phyloP scores from a whole-genome alignment of 306 rosid genomes.

The Gleditsia sinensis region DNA sequence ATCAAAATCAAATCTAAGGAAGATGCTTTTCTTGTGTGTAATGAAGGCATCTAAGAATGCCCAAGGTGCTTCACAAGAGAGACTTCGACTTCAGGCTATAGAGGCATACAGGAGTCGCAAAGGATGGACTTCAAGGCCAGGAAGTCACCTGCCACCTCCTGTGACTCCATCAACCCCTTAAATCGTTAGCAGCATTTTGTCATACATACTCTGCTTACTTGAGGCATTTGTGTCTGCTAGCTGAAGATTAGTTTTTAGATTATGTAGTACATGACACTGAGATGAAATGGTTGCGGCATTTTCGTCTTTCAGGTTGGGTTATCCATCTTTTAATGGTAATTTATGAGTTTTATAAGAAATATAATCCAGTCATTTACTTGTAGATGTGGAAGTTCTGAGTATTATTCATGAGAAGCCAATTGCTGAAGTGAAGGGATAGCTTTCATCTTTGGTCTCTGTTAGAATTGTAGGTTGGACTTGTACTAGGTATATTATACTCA shows the following conservation, averaged over 20 bases:
- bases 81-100: conserved; percentile 78
- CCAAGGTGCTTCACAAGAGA: conserved; percentile 78
- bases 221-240: background rate
- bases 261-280: background rate
- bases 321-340: conserved; percentile 18
- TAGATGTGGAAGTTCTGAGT: background rate
- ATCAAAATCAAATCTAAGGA: conserved; percentile 1
- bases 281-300: conserved; percentile 6
- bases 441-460: background rate
- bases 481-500: too few species aligned
- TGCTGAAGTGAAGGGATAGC: background rate
- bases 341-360: background rate
- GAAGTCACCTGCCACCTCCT: conserved; percentile 57
- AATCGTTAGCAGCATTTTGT: conserved; percentile 16
- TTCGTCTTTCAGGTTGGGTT: conserved; percentile 17
- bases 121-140: conserved; percentile 86
- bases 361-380: background rate
- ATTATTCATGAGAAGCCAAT: conserved; percentile 20
- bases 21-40: conserved; percentile 37
- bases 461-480: too few species aligned
- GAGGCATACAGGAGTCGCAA: conserved; percentile 80
- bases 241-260: background rate
- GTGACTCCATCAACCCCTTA: conserved; percentile 32
- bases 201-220: conserved; percentile 1
- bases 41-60: conserved; percentile 61